Evolutionary conservation across 805 yeast genomes (phyloP).

Genomic region (Teunomyces panamensis): DNA sequence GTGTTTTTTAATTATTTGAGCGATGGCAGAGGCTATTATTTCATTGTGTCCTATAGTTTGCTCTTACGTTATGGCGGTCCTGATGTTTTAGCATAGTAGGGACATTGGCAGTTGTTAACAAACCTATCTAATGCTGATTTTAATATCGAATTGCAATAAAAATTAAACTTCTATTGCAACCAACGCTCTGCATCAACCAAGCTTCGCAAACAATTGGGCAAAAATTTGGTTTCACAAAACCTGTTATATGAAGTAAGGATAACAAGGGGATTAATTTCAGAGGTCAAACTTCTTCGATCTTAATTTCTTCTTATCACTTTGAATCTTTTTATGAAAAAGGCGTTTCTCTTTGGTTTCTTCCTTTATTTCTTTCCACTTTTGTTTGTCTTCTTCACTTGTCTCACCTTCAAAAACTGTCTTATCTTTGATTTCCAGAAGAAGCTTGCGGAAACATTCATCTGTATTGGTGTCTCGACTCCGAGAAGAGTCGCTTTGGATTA

Average conservation of each 20-base stretch:
- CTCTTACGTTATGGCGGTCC: no score
- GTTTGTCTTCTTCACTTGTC: constrained; percentile 41
- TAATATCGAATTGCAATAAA: no score
- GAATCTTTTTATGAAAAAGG: constrained; percentile 31
- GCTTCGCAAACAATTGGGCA: not conserved
- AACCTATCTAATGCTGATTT: no score
- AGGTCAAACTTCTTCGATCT: constrained; percentile 35
- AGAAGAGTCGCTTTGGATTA: constrained; percentile 58
- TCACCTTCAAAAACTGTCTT: constrained; percentile 49
- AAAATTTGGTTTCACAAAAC: not conserved
- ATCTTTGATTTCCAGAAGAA: constrained; percentile 49
- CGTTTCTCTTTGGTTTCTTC: constrained; percentile 31
- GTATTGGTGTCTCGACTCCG: constrained; percentile 59
- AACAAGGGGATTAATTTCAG: not conserved
- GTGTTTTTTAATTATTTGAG: no score
- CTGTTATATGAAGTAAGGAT: no score
- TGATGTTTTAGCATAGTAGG: no score
- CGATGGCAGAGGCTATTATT: no score
- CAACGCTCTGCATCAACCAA: no score
- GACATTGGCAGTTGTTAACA: no score
- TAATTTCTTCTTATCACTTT: constrained; percentile 36
- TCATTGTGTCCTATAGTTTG: no score
- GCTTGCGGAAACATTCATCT: constrained; percentile 57
- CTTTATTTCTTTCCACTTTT: constrained; percentile 49
- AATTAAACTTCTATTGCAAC: no score